These are phyloP conservation scores for Akanthomyces uredinophilus DNA, from an alignment of 2,329 filamentous ascomycete species.

Conservation along the genomic window DNA sequence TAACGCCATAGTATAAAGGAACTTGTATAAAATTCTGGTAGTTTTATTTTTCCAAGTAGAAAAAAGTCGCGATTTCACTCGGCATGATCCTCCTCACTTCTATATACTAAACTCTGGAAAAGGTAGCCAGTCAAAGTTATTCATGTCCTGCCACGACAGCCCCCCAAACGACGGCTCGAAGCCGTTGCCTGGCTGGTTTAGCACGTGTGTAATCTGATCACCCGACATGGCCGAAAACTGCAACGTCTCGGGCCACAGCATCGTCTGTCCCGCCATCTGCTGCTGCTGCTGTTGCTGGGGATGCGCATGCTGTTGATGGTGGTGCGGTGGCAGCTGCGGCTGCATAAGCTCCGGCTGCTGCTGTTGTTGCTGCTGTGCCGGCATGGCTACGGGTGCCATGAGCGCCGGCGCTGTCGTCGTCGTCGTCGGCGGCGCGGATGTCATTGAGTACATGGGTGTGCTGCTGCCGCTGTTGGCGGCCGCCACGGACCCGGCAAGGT, in stretches of 20 bases:
- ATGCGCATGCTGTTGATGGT: slow-evolving; percentile 9
- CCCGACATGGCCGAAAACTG: slow-evolving; percentile 67
- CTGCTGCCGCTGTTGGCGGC: neutral
- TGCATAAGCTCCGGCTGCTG: slow-evolving; percentile 5
- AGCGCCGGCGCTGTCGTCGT: neutral
- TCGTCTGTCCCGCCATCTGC: slow-evolving; percentile 22
- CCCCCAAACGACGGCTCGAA: slow-evolving; percentile 52
- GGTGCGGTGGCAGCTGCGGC: slow-evolving; percentile 4
- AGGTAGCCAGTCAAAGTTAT: slow-evolving; percentile 53
- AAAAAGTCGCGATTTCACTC: too few species aligned
- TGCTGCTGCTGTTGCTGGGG: slow-evolving; percentile 17
- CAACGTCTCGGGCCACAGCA: slow-evolving; percentile 45
- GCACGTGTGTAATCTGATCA: slow-evolving; percentile 60
- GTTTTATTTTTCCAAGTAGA: too few species aligned
- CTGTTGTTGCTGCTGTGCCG: neutral
- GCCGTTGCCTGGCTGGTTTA: slow-evolving; percentile 57
- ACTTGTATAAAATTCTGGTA: too few species aligned
- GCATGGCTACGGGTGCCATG: neutral
- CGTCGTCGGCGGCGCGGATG: neutral
- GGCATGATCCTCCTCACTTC: too few species aligned
- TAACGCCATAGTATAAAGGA: too few species aligned
- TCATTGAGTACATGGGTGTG: slow-evolving; percentile 4
- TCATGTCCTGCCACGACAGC: slow-evolving; percentile 55
- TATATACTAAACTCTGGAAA: slow-evolving; percentile 41
- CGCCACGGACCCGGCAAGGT: neutral